Percentiles rank a stretch among this genome's conserved stretches.
phyloP scores from a whole-genome alignment of 495 filamentous ascomycete species.

The Lichenothelia convexa region DNA sequence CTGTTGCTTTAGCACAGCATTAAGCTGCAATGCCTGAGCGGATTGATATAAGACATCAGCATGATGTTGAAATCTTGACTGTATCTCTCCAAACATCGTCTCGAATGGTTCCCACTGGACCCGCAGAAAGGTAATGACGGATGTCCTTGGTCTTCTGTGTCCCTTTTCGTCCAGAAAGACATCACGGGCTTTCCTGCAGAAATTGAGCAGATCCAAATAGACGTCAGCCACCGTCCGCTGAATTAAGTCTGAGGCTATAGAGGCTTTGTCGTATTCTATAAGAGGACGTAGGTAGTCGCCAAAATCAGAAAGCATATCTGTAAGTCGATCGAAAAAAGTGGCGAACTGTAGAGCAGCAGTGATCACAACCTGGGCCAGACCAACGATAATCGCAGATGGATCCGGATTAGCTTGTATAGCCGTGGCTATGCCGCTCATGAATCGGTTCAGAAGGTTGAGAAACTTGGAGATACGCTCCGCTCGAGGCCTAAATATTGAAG shows the following conservation, averaged over 20 bases:
- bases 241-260: neutral
- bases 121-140: constrained; percentile 1
- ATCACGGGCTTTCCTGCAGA: constrained; percentile 2
- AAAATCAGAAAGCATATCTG: constrained; percentile 7
- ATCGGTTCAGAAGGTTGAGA: constrained; percentile 1
- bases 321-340: constrained; percentile 4
- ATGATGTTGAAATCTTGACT: constrained; percentile 4
- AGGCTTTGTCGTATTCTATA: constrained; percentile 2
- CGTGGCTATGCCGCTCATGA: constrained; percentile 3
- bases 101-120: constrained; percentile 7
- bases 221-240: constrained; percentile 3
- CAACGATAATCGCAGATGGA: constrained; percentile 2
- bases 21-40: constrained; percentile 5
- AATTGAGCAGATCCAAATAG: constrained; percentile 1
- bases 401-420: constrained; percentile 3
- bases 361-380: constrained; percentile 3
- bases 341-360: constrained; percentile 4
- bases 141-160: neutral
- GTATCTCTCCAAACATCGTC: constrained; percentile 1
- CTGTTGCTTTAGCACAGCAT: no score
- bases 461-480: constrained; percentile 1
- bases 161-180: constrained; percentile 2
- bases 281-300: constrained; percentile 3
- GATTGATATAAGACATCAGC: constrained; percentile 3
- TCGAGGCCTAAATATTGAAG: constrained; percentile 2